Evolutionary conservation across 192 early-diverging fungal species (phyloP).

Genomic region (Dispira simplex): DNA sequence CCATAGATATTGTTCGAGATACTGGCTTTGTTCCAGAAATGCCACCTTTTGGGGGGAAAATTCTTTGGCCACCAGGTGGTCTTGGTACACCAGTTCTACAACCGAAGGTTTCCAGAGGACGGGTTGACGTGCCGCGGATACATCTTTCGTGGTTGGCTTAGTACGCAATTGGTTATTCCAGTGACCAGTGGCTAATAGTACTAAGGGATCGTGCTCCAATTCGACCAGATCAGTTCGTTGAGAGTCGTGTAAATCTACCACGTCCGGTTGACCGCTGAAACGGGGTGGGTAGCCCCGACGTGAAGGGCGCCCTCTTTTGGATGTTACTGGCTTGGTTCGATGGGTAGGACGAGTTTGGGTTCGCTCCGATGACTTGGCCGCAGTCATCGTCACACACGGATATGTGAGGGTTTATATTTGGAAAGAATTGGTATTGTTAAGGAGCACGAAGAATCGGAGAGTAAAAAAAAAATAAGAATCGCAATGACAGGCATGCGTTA

Average conservation of each 20-base stretch:
- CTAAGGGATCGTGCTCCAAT: not conserved
- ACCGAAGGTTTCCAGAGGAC: slow-evolving; percentile 28
- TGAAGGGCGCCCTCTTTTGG: too few relatives aligned
- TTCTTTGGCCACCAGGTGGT: slow-evolving; percentile 31
- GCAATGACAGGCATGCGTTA: too few relatives aligned
- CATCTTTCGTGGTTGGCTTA: not conserved
- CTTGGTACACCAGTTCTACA: slow-evolving; percentile 41
- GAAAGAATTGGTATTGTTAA: too few relatives aligned
- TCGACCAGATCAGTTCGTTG: not conserved
- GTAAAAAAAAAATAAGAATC: too few relatives aligned
- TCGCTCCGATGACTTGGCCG: too few relatives aligned
- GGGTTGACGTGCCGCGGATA: not conserved
- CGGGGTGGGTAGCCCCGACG: too few relatives aligned
- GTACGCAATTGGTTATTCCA: not conserved
- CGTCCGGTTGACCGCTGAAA: too few relatives aligned
- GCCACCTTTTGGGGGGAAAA: slow-evolving; percentile 44
- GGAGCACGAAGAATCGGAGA: too few relatives aligned
- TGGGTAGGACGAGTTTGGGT: too few relatives aligned
- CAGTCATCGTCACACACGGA: too few relatives aligned
- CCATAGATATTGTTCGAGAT: slow-evolving; percentile 79
- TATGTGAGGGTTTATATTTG: too few relatives aligned
- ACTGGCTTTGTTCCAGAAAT: slow-evolving; percentile 60
- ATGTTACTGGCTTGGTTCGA: too few relatives aligned
- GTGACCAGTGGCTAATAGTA: slow-evolving; percentile 8
- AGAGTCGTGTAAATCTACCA: not conserved